phyloP scores from a whole-genome alignment of 2,329 filamentous ascomycete genomes.

The Ophiostoma triangulosporum region DNA sequence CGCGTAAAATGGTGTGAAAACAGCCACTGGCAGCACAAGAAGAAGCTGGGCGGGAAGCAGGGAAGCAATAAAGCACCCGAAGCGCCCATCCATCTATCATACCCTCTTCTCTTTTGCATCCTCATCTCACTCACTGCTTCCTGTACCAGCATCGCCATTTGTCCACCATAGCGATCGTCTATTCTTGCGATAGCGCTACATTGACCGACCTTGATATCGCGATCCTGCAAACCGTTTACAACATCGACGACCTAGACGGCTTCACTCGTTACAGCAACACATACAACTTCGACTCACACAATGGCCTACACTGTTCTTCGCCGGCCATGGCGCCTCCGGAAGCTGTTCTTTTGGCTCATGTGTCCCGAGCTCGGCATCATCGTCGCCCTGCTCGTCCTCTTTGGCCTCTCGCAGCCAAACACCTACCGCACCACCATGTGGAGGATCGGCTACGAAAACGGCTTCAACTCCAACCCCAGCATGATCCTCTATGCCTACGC shows the following conservation, averaged over 20 bases:
- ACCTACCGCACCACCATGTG: slow-evolving; percentile 59
- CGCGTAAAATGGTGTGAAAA: background rate
- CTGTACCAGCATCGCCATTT: background rate
- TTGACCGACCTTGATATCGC: too few relatives aligned
- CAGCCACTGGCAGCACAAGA: background rate
- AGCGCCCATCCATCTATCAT: slow-evolving; percentile 2
- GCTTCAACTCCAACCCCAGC: slow-evolving; percentile 61
- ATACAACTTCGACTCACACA: background rate
- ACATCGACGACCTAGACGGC: too few relatives aligned
- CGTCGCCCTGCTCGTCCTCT: slow-evolving; percentile 53
- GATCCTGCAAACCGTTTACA: too few relatives aligned
- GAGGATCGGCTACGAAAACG: slow-evolving; percentile 55
- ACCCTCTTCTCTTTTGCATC: background rate
- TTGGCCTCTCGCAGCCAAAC: slow-evolving; percentile 60
- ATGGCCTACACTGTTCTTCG: slow-evolving; percentile 44
- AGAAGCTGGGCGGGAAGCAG: background rate
- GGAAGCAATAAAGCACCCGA: slow-evolving; percentile 4
- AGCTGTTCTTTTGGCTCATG: slow-evolving; percentile 49
- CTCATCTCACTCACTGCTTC: background rate
- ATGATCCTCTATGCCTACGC: slow-evolving; percentile 60
- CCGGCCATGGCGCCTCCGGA: slow-evolving; percentile 43
- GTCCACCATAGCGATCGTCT: too few relatives aligned
- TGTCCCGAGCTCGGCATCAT: slow-evolving; percentile 51
- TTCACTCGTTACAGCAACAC: too few relatives aligned
- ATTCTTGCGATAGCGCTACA: too few relatives aligned